Evolutionary conservation across 495 filamentous ascomycete species (phyloP), one percentile per base, ranked within the genome.

Genomic region (Penicillium paradoxum): DNA sequence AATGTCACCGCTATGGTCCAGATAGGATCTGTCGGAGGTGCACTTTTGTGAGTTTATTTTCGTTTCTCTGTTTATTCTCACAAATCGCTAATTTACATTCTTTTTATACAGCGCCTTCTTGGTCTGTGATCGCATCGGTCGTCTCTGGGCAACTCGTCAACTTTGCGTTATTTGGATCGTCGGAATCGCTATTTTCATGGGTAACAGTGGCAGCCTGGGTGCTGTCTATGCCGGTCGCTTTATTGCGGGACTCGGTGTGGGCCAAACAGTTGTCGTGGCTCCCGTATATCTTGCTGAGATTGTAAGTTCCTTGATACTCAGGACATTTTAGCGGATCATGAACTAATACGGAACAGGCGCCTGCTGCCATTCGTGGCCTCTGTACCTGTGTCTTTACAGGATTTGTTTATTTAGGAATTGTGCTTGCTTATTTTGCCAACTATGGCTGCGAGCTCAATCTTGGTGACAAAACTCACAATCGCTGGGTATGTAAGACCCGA

Each of bases 1-100:
- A 87, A 87, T 67, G 82, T 88, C 21, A 83, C 85, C 1, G 72
- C 84, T 13, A 88, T 88, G 85, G 85, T 87, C 1, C 85, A 87
- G 57, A 80, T 87, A 48, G 85, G 85, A 8, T 82, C 77, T 19
- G 81, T 88, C 9, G 81, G 71, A 5, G 85, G 85, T 14, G 83
- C 83, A 29, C 71, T 85, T 8, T 73, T 87, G 73, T 80, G 60
- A 54, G 75, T 72, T 29, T 11, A 6, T 34, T 37, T 19, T 30
- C 13, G 2, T 21, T 34, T 24, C 15, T 45, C 6, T 6, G 36
- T 32, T 7, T 9, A 9, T 10, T 27, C n/a, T 18, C 40, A 3
- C 42, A n/a, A n/a, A 30, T 34, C 22, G 11, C 34, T 40, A 25
- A 53, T 13, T 38, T 36, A 9, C 51, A 41, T n/a, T 39, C 1